Conservation (phyloP, 768 basidiomycete genomes). For the Dacryopinax spathularia region DNA sequence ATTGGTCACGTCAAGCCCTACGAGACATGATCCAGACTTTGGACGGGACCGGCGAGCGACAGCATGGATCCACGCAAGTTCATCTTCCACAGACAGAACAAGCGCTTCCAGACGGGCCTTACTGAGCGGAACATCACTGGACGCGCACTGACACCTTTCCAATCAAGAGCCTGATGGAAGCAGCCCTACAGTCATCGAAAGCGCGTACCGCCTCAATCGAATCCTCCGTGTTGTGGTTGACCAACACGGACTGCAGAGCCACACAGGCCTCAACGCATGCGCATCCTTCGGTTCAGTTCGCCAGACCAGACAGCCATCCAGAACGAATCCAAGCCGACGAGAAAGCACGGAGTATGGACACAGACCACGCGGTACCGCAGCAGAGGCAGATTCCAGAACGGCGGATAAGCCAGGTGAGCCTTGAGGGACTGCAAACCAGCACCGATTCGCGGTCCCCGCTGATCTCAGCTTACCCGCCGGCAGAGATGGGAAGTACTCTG, state of each 20-base stretch:
- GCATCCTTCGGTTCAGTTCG: slow-evolving; percentile 3
- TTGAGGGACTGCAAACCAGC: not conserved
- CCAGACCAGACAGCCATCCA: not conserved
- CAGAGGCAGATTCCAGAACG: not conserved
- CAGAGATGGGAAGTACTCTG: slow-evolving; percentile 18
- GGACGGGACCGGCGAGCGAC: not conserved
- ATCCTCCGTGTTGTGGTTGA: not conserved
- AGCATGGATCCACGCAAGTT: not conserved
- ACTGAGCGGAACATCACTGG: not conserved
- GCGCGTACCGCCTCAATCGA: not conserved
- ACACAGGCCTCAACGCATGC: not conserved
- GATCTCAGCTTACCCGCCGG: slow-evolving; percentile 24
- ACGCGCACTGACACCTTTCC: not conserved
- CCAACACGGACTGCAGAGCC: slow-evolving; percentile 1
- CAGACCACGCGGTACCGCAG: not conserved
- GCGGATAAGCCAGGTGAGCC: slow-evolving; percentile 1
- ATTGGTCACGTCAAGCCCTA: not conserved
- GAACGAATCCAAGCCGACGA: not conserved
- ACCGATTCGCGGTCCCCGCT: not conserved
- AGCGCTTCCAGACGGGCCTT: not conserved
- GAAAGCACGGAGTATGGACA: not conserved
- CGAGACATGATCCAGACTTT: not conserved
- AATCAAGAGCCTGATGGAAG: not conserved
- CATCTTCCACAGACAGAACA: slow-evolving; percentile 5
- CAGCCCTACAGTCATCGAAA: not conserved